Conservation (phyloP, 768 basidiomycete species). For the Chalciporus piperatus region DNA sequence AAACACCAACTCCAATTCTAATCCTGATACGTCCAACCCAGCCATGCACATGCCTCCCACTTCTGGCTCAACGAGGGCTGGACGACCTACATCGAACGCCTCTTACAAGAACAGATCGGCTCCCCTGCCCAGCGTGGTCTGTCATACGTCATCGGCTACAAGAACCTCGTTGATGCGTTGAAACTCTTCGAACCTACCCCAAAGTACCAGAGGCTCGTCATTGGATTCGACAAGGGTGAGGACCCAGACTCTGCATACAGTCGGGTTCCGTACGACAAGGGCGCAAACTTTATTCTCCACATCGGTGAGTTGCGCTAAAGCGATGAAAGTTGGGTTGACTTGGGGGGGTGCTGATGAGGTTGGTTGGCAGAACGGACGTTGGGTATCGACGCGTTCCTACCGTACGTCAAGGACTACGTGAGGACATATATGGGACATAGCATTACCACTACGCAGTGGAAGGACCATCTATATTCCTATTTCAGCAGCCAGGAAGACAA, state of each 20-base stretch:
- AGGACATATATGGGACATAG: slow-evolving; percentile 53
- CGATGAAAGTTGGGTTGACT: too few relatives aligned
- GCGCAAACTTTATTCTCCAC: slow-evolving; percentile 82
- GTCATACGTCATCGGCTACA: slow-evolving; percentile 73
- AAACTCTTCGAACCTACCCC: slow-evolving; percentile 56
- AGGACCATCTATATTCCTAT: slow-evolving; percentile 53
- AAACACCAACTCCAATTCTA: not conserved
- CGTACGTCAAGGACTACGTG: slow-evolving; percentile 56
- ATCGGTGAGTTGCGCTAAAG: slow-evolving; percentile 50
- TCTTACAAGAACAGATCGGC: slow-evolving; percentile 68
- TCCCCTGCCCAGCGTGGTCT: slow-evolving; percentile 77
- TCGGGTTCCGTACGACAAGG: slow-evolving; percentile 84
- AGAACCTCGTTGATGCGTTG: slow-evolving; percentile 69
- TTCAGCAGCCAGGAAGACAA: slow-evolving; percentile 44
- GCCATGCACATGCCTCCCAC: slow-evolving; percentile 70
- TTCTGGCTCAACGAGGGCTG: slow-evolving; percentile 94
- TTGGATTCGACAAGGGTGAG: slow-evolving; percentile 69
- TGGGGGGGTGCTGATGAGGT: not conserved
- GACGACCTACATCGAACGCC: slow-evolving; percentile 91
- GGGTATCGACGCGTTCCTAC: slow-evolving; percentile 53
- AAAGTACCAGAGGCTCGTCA: slow-evolving; percentile 74
- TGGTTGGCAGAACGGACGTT: slow-evolving; percentile 43
- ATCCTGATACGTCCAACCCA: slow-evolving; percentile 17
- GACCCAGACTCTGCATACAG: slow-evolving; percentile 78
- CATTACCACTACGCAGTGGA: slow-evolving; percentile 59